Percentiles rank a stretch among this genome's conserved stretches.
Conservation (phyloP, 177 flowering plant genomes). For the Vitis hybrid region DNA sequence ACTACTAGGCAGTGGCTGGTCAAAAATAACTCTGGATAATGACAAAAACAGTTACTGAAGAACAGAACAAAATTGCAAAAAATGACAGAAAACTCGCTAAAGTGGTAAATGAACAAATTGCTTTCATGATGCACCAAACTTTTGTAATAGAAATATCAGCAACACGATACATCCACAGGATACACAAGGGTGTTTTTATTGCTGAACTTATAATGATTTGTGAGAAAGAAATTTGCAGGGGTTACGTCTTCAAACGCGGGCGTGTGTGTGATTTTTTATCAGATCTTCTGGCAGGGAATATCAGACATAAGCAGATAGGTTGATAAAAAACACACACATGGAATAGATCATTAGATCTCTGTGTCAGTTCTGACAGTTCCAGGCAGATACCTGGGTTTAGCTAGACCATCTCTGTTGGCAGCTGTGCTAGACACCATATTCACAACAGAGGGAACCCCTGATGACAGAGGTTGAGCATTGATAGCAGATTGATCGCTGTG, state of each 20-base stretch:
- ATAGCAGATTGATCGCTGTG: conserved; percentile 16
- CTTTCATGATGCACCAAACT: not conserved
- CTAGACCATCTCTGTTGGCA: conserved; percentile 20
- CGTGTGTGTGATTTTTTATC: too few species aligned
- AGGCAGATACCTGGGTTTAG: conserved; percentile 31
- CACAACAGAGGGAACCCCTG: conserved; percentile 12
- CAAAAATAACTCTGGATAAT: conserved; percentile 22
- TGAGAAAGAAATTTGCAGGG: too few species aligned
- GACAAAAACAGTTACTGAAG: not conserved
- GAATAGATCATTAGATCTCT: not conserved
- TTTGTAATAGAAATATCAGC: not conserved
- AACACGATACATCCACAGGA: not conserved
- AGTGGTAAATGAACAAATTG: not conserved
- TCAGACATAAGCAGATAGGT: too few species aligned
- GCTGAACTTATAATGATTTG: too few species aligned
- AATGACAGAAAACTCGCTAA: not conserved
- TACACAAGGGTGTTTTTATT: not conserved
- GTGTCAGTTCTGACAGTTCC: not conserved
- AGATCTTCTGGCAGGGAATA: too few species aligned
- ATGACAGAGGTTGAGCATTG: conserved; percentile 20
- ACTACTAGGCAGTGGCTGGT: conserved; percentile 30
- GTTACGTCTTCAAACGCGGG: too few species aligned
- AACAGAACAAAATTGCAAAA: not conserved
- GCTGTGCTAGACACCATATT: conserved; percentile 13
- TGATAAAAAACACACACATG: too few species aligned